Evolutionary conservation across 805 yeast species (phyloP).

Genomic region (Candida ulmi): DNA sequence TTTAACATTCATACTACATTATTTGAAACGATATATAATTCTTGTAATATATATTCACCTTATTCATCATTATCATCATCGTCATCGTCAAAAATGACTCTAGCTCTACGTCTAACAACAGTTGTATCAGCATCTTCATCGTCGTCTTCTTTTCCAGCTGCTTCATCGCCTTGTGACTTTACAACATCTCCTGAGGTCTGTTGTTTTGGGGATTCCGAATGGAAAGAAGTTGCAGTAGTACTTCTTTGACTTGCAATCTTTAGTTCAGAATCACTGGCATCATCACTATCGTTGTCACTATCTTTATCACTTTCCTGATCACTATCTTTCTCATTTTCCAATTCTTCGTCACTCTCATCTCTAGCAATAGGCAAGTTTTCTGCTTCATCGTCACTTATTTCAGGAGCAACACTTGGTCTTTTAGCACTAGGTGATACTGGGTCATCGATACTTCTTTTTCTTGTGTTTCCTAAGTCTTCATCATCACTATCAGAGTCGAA

Average conservation of each 20-base stretch:
- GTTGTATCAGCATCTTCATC: background rate
- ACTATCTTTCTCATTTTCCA: too few relatives aligned
- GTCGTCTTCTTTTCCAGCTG: slow-evolving; percentile 4
- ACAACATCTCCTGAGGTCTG: too few relatives aligned
- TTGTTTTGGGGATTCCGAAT: too few relatives aligned
- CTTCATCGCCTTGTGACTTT: too few relatives aligned
- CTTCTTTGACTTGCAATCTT: too few relatives aligned
- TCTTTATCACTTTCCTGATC: too few relatives aligned
- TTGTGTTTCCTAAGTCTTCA: background rate
- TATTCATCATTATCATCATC: slow-evolving; percentile 9
- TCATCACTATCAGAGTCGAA: background rate
- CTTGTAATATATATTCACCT: background rate
- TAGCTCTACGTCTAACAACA: slow-evolving; percentile 1
- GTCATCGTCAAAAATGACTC: slow-evolving; percentile 9
- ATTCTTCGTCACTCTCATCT: too few relatives aligned
- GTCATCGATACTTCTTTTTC: slow-evolving; percentile 2
- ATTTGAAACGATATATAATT: too few relatives aligned
- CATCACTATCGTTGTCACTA: too few relatives aligned
- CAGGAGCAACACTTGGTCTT: background rate
- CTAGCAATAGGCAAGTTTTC: background rate
- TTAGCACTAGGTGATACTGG: slow-evolving; percentile 8
- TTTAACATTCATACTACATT: background rate
- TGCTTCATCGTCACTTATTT: slow-evolving; percentile 3
- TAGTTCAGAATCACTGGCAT: too few relatives aligned
- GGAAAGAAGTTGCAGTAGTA: too few relatives aligned